Conservation (phyloP, 2,329 filamentous ascomycete species). For the Ceratocystis papillata region DNA sequence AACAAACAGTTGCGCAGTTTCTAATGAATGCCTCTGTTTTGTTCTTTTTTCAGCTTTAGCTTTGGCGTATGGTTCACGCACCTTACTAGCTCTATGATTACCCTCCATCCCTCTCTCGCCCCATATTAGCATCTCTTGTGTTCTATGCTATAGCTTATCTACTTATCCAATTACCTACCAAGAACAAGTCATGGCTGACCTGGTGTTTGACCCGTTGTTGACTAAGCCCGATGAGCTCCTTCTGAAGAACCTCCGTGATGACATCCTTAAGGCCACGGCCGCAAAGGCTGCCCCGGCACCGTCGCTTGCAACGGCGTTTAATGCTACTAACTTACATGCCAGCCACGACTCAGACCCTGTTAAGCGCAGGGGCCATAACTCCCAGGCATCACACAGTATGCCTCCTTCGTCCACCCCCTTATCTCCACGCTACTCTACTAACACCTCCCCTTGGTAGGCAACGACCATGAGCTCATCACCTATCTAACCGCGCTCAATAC, state of each 20-base stretch:
- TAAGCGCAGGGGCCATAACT: not conserved
- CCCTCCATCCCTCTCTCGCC: not conserved
- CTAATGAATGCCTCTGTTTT: not conserved
- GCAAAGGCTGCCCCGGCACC: not conserved
- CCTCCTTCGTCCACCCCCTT: not conserved
- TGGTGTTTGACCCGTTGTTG: slow-evolving; percentile 35
- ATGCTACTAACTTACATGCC: too few species aligned
- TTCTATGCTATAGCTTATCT: not conserved
- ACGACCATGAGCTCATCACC: slow-evolving; percentile 31
- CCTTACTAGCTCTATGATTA: not conserved
- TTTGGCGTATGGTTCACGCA: not conserved
- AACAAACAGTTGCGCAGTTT: not conserved
- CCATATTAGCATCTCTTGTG: not conserved
- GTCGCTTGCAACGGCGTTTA: not conserved
- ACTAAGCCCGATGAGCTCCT: slow-evolving; percentile 36
- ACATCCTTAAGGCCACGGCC: slow-evolving; percentile 29
- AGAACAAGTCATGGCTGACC: slow-evolving; percentile 15
- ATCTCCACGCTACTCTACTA: not conserved
- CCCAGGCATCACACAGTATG: not conserved
- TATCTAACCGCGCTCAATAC: slow-evolving; percentile 36
- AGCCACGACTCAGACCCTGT: not conserved
- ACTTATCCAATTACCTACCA: too few species aligned
- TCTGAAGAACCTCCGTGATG: slow-evolving; percentile 34
- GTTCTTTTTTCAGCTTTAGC: not conserved
- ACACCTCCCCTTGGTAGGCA: slow-evolving; percentile 16